Evolutionary conservation across 2,329 filamentous ascomycete genomes (phyloP), one percentile per base, ranked within the genome.

Genomic region (Lasiodiplodia gonubiensis): DNA sequence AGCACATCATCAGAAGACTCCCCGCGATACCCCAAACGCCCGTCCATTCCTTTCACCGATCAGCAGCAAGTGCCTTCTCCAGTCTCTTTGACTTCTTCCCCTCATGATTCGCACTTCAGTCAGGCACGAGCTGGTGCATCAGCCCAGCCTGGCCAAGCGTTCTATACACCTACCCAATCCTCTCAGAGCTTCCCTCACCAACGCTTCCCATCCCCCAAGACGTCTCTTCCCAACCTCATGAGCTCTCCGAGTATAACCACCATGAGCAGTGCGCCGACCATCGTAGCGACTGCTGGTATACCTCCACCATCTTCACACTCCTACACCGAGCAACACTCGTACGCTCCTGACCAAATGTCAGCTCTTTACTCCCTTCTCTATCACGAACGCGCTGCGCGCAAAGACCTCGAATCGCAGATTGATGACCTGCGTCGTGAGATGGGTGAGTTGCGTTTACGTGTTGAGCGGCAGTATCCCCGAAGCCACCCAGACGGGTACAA

Each of bases 401-500:
- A 78, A 61, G 69, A 73, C 11, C 73, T 80, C 6, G 75, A 79
- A 63, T 59, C 70, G 16, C 75, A 77, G 63, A 74, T 80, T 46
- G 67, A 70, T 33, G 69, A 66, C 2, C 72, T 80, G 4, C 76
- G 77, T 35, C 70, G 71, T 39, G 77, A 79, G 51, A 66, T 80
- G 12, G 63, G 71, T 0, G 69, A 75, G 21, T 70, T 80, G 0
- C 76, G 37, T n/a, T 35, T 67, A 16, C 64, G 70, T 72, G 14
- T 69, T 77, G 8, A 73, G 76, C 37, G 71, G 70, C 60, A 77
- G 74, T 64, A 70, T 77, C 68, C 69, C 74, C 49, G 67, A 69
- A 7, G 64, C 70, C 4, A 70, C 70, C 4, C 27, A 2, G 39
- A 51, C 64, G 70, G 1, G 69, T 71, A 2, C 70, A 70, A 16